Conservation (phyloP, 2,329 filamentous ascomycete species). For the Colletotrichum australisinense region DNA sequence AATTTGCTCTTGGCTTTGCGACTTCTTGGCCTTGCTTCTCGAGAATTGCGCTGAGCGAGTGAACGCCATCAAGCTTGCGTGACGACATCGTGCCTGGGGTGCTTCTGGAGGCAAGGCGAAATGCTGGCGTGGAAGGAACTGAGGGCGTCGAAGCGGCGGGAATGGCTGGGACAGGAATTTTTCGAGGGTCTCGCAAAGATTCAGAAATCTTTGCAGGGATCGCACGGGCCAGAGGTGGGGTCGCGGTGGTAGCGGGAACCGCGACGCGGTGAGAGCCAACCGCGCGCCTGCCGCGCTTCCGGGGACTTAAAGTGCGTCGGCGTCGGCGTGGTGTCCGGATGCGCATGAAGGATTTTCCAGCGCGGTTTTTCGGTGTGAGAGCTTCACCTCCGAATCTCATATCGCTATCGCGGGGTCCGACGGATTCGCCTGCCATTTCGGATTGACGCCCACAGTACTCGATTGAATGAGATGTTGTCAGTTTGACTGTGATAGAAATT, state of each 20-base stretch:
- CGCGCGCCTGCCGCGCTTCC: conserved; percentile 1
- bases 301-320: neutral
- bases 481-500: neutral
- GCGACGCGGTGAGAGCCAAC: conserved; percentile 11
- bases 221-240: conserved; percentile 24
- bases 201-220: conserved; percentile 18
- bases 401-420: neutral
- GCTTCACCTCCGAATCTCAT: neutral
- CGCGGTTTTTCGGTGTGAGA: conserved; percentile 2
- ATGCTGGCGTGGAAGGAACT: conserved; percentile 1
- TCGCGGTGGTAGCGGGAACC: neutral
- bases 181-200: conserved; percentile 22
- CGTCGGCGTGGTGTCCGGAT: conserved; percentile 7
- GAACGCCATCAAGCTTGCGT: conserved; percentile 34
- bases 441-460: neutral
- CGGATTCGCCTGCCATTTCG: conserved; percentile 2
- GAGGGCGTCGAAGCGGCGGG: conserved; percentile 17
- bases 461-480: neutral
- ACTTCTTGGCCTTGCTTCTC: conserved; percentile 20
- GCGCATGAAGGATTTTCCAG: conserved; percentile 29
- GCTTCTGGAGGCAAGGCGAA: neutral
- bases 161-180: conserved; percentile 29
- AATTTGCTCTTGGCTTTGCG: conserved; percentile 18
- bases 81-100: conserved; percentile 29
- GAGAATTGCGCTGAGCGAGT: conserved; percentile 29